Percentiles rank a stretch among this genome's conserved stretches.
These are phyloP conservation scores for Schwanniomyces etchellsii DNA, from an alignment of 1,139 yeast genomes.

Conservation along the genomic window DNA sequence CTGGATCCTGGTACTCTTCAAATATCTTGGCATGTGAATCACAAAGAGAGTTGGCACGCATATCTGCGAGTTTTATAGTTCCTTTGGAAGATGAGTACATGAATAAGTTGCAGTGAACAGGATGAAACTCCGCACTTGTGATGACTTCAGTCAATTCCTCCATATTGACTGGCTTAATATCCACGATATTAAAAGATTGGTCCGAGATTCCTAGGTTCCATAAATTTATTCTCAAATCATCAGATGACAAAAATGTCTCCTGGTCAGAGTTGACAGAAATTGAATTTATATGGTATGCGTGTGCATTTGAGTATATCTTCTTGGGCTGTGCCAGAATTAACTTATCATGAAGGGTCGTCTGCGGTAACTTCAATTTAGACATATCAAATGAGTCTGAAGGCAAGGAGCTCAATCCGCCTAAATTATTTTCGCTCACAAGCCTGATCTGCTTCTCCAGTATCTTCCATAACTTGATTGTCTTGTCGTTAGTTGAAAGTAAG, in stretches of 20 bases:
- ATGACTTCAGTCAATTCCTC: conserved; percentile 98
- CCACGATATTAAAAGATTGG: conserved; percentile 94
- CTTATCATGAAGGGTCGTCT: conserved; percentile 86
- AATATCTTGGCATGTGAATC: conserved; percentile 85
- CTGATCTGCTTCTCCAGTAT: conserved; percentile 87
- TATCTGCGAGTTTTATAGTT: conserved; percentile 90
- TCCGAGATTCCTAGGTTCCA: conserved; percentile 96
- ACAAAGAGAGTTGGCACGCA: conserved; percentile 94
- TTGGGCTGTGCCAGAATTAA: conserved; percentile 95
- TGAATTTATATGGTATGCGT: conserved; percentile 96
- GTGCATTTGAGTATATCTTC: conserved; percentile 89
- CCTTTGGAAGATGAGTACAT: conserved; percentile 98
- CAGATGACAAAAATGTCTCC: conserved; percentile 90
- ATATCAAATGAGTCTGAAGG: conserved; percentile 14
- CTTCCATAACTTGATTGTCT: conserved; percentile 97
- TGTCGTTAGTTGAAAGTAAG: conserved; percentile 88
- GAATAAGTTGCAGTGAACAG: conserved; percentile 83
- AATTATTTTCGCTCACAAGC: conserved; percentile 86
- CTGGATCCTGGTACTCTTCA: conserved; percentile 91
- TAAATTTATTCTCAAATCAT: conserved; percentile 89
- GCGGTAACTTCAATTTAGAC: conserved; percentile 66
- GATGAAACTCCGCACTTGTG: conserved; percentile 97
- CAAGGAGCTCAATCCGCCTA: conserved; percentile 38
- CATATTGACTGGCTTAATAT: conserved; percentile 97
- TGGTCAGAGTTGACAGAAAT: conserved; percentile 93